A percentile compares a stretch with the other conserved stretches of the same genome.
Evolutionary conservation across 768 basidiomycete genomes (phyloP).

Genomic region (Trametopsis cervina): DNA sequence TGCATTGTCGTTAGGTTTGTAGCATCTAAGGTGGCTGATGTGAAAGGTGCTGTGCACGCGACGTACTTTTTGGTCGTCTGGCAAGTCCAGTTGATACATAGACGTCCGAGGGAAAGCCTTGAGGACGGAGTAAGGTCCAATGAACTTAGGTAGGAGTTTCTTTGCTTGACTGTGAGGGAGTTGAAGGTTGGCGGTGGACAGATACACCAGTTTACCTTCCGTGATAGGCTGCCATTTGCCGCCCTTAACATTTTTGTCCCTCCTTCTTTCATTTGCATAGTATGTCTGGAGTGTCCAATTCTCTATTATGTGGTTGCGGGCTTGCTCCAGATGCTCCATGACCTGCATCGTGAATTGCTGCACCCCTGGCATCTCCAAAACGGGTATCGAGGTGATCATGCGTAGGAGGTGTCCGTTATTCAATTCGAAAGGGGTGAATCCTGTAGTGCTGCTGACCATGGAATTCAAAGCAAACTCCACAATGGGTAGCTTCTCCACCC

Average conservation of each 20-base stretch:
- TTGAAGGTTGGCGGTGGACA: slow-evolving; percentile 31
- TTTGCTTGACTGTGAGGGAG: slow-evolving; percentile 26
- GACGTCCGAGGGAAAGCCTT: slow-evolving; percentile 15
- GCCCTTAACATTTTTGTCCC: not conserved
- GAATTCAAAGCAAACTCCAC: slow-evolving; percentile 34
- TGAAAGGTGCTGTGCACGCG: slow-evolving; percentile 32
- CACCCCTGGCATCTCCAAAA: slow-evolving; percentile 16
- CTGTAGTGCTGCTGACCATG: slow-evolving; percentile 23
- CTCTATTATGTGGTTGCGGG: slow-evolving; percentile 32
- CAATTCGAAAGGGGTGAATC: slow-evolving; percentile 28
- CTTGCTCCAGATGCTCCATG: slow-evolving; percentile 17
- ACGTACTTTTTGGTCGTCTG: slow-evolving; percentile 18
- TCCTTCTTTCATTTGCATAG: slow-evolving; percentile 21
- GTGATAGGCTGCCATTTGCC: not conserved
- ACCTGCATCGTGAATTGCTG: slow-evolving; percentile 19
- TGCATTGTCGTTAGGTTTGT: slow-evolving; percentile 25
- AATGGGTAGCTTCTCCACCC: slow-evolving; percentile 25
- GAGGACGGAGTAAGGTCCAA: slow-evolving; percentile 31
- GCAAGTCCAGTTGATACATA: slow-evolving; percentile 25
- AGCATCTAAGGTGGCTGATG: slow-evolving; percentile 21
- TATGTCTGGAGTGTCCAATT: slow-evolving; percentile 23
- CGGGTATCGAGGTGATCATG: slow-evolving; percentile 15
- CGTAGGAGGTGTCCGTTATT: slow-evolving; percentile 18
- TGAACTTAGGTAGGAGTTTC: slow-evolving; percentile 31
- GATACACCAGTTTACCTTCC: slow-evolving; percentile 25